These are phyloP conservation scores for Botrytis medusae DNA, from an alignment of 2,329 filamentous ascomycete genomes.

Conservation along the genomic window DNA sequence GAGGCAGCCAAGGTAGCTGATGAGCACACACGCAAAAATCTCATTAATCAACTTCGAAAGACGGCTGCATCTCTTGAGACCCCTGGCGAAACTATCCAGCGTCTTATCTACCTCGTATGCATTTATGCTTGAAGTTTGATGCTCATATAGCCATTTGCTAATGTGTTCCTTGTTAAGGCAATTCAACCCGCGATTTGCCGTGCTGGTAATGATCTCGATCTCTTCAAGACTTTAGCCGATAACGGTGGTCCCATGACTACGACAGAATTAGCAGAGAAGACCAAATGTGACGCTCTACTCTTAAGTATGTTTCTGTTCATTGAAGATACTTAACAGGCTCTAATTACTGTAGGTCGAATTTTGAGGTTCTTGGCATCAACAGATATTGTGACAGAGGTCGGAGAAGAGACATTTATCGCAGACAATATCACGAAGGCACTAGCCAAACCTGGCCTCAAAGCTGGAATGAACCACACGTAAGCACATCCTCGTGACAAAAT, in stretches of 20 bases:
- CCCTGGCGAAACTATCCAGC: neutral
- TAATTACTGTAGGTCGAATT: neutral
- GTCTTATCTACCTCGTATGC: neutral
- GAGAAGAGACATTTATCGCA: neutral
- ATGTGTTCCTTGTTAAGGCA: neutral
- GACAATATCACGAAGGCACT: slow-evolving; percentile 6
- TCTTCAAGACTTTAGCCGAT: neutral
- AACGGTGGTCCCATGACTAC: neutral
- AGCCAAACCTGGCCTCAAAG: neutral
- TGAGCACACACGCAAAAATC: neutral
- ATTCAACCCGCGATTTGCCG: slow-evolving; percentile 6
- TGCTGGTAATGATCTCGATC: slow-evolving; percentile 1
- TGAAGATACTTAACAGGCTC: neutral
- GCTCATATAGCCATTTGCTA: neutral
- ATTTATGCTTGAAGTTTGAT: neutral
- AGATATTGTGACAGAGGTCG: neutral
- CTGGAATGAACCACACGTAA: slow-evolving; percentile 8
- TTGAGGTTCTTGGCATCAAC: neutral
- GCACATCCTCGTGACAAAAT: neutral
- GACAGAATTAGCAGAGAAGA: neutral
- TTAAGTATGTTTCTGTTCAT: neutral
- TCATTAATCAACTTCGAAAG: slow-evolving; percentile 3
- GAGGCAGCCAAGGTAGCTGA: neutral
- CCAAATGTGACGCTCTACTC: neutral
- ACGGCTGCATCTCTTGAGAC: neutral